Conservation (phyloP, 2,329 filamentous ascomycete species). For the Apiospora pterosperma region DNA sequence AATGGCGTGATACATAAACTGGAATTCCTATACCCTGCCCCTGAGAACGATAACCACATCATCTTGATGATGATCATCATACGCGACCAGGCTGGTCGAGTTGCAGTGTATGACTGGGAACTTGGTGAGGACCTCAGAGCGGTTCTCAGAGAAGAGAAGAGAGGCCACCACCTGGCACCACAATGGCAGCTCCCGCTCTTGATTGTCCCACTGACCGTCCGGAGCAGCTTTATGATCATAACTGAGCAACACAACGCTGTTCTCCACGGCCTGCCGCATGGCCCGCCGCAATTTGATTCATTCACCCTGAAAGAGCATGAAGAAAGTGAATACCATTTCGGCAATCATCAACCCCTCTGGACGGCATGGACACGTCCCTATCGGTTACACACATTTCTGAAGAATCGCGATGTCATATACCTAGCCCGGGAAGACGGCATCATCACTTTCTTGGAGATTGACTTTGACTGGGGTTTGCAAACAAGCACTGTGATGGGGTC, state of each 20-base stretch:
- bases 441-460: constrained; percentile 69
- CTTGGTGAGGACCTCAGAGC: constrained; percentile 42
- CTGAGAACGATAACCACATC: constrained; percentile 64
- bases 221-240: constrained; percentile 68
- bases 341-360: constrained; percentile 60
- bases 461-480: constrained; percentile 47
- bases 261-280: constrained; percentile 48
- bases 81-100: constrained; percentile 44
- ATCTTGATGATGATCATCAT: constrained; percentile 69
- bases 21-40: constrained; percentile 75
- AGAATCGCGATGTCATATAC: constrained; percentile 74
- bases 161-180: constrained; percentile 47
- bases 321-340: constrained; percentile 44
- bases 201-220: constrained; percentile 67
- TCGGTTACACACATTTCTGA: constrained; percentile 59
- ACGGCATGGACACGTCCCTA: constrained; percentile 79
- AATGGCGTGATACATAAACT: constrained; percentile 79
- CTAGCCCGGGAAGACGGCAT: constrained; percentile 84
- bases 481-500: constrained; percentile 58
- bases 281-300: constrained; percentile 44
- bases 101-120: constrained; percentile 61
- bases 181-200: constrained; percentile 61
- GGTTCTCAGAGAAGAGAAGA: constrained; percentile 43
- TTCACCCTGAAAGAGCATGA: constrained; percentile 39
- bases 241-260: constrained; percentile 58